A percentile compares a stretch with the other conserved stretches of the same genome.
Conservation (phyloP, 257 asterid genomes). For the Galeopsis tetrahit region DNA sequence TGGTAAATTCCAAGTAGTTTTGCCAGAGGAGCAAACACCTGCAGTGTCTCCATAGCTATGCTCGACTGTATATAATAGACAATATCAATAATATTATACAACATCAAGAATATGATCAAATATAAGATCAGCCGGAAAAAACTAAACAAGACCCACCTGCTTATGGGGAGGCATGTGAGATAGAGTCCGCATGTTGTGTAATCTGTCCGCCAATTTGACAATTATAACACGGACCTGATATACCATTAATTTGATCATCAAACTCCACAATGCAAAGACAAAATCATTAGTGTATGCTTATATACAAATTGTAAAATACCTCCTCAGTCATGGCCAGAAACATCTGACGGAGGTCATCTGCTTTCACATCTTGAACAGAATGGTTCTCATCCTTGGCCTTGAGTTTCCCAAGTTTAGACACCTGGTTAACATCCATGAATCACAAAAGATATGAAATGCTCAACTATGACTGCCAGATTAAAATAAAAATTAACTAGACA, state of each 20-base stretch:
- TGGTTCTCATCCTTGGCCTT: slow-evolving; percentile 74
- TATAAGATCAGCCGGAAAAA: slow-evolving; percentile 23
- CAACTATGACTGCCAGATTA: slow-evolving; percentile 16
- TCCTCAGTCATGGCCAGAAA: slow-evolving; percentile 97
- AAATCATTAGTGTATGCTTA: slow-evolving; percentile 19
- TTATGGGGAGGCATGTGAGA: slow-evolving; percentile 98
- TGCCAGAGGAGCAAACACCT: slow-evolving; percentile 93
- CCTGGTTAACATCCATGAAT: slow-evolving; percentile 49
- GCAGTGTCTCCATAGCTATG: slow-evolving; percentile 92
- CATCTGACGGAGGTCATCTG: slow-evolving; percentile 97
- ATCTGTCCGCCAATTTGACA: slow-evolving; percentile 92
- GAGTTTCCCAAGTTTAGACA: slow-evolving; percentile 93
- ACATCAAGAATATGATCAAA: slow-evolving; percentile 30
- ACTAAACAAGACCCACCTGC: slow-evolving; percentile 57
- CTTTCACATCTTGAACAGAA: slow-evolving; percentile 94
- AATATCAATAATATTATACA: slow-evolving; percentile 22
- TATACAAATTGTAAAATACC: slow-evolving; percentile 42
- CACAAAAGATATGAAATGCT: slow-evolving; percentile 29
- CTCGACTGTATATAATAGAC: slow-evolving; percentile 60
- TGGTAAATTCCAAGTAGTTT: slow-evolving; percentile 93
- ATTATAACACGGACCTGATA: slow-evolving; percentile 92
- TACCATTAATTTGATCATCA: slow-evolving; percentile 33
- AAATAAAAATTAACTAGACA: slow-evolving; percentile 1
- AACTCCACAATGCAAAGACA: slow-evolving; percentile 22
- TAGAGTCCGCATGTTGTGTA: slow-evolving; percentile 97